A percentile compares a stretch with the other conserved stretches of the same genome.
Evolutionary conservation across 768 basidiomycete genomes (phyloP).

Genomic region (Porpolomopsis calyptriformis): DNA sequence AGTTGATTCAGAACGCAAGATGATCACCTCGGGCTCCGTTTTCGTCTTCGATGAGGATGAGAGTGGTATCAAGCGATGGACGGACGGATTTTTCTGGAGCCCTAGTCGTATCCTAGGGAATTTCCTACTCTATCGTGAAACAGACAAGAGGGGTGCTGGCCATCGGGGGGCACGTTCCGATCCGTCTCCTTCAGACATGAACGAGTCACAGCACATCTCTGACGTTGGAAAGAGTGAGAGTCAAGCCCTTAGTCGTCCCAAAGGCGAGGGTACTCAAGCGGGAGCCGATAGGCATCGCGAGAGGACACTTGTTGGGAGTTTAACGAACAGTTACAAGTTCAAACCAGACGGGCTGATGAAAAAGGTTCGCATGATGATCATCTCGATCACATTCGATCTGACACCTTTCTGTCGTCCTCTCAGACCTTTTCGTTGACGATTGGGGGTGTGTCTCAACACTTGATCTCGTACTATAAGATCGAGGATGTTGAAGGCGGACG

Average conservation of each 20-base stretch:
- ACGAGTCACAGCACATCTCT: conserved; percentile 21
- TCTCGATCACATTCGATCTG: background rate
- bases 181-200: conserved; percentile 25
- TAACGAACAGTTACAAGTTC: conserved; percentile 92
- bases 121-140: conserved; percentile 91
- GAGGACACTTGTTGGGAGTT: conserved; percentile 73
- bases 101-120: conserved; percentile 89
- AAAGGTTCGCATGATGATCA: conserved; percentile 60
- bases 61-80: conserved; percentile 96
- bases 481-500: conserved; percentile 86
- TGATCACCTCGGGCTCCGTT: conserved; percentile 88
- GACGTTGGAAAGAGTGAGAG: conserved; percentile 23
- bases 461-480: conserved; percentile 90
- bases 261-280: conserved; percentile 33
- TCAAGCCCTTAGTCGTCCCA: conserved; percentile 55
- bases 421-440: conserved; percentile 90
- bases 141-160: conserved; percentile 68
- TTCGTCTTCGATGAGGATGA: conserved; percentile 98
- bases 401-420: conserved; percentile 6
- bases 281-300: conserved; percentile 65
- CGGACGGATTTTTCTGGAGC: conserved; percentile 94
- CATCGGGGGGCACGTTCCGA: conserved; percentile 43
- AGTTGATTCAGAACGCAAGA: conserved; percentile 83
- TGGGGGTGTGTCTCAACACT: conserved; percentile 75
- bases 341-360: conserved; percentile 92